Conservation (phyloP, 441 rosid genomes). For the Euphorbia corollata region DNA sequence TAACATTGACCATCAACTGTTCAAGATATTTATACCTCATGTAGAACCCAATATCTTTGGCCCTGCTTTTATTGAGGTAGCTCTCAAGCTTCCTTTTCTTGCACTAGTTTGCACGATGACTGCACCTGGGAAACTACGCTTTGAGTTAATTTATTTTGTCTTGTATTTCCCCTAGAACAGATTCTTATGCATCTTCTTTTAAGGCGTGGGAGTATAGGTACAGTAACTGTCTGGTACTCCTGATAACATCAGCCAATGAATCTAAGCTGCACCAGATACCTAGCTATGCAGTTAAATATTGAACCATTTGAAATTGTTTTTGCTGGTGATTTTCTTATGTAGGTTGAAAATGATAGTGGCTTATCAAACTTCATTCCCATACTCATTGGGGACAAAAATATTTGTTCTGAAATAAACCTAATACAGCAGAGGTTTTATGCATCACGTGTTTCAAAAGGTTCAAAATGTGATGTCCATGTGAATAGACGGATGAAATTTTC, state of each 20-base stretch:
- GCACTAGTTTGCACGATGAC: background rate
- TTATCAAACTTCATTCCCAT: constrained; percentile 86
- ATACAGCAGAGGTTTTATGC: constrained; percentile 52
- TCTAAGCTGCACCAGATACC: background rate
- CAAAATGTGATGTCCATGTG: constrained; percentile 37
- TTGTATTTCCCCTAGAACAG: background rate
- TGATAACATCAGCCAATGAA: too few relatives aligned
- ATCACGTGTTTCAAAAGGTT: constrained; percentile 27
- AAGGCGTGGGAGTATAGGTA: background rate
- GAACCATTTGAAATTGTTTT: constrained; percentile 3
- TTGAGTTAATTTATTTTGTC: background rate
- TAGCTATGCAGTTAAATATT: background rate
- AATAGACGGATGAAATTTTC: constrained; percentile 41
- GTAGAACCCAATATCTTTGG: constrained; percentile 60
- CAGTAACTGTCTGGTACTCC: background rate
- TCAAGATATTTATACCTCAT: constrained; percentile 48
- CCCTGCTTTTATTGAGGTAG: constrained; percentile 94
- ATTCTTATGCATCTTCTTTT: constrained; percentile 4
- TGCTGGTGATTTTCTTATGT: constrained; percentile 20
- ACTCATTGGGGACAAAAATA: constrained; percentile 58
- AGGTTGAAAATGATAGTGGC: constrained; percentile 91
- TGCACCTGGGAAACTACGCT: background rate
- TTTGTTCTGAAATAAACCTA: constrained; percentile 61
- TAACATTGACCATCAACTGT: constrained; percentile 47
- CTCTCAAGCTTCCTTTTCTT: constrained; percentile 4